Conservation (phyloP, 257 asterid genomes). For the Henckelia pumila region DNA sequence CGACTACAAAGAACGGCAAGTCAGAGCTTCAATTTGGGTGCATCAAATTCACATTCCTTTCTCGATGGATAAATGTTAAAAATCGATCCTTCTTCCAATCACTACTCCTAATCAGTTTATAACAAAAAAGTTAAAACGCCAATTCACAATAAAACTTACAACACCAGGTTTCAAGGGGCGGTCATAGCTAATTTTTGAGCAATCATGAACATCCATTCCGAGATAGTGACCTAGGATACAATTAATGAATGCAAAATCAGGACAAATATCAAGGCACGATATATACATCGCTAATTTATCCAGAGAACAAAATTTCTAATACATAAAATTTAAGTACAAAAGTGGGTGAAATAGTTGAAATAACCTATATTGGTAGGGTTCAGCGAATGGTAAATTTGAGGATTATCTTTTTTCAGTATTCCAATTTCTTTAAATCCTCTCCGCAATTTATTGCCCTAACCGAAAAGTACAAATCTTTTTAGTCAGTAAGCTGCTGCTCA, state of each 20-base stretch:
- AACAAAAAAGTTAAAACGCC: conserved; percentile 1
- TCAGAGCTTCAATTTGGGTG: not conserved
- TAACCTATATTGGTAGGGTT: conserved; percentile 96
- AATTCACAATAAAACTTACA: conserved; percentile 45
- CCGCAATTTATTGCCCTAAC: conserved; percentile 65
- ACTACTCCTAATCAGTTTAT: not conserved
- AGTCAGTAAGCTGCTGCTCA: conserved; percentile 12
- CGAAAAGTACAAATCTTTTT: conserved; percentile 17
- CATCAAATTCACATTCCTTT: not conserved
- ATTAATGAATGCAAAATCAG: conserved; percentile 23
- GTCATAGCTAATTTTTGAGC: conserved; percentile 63
- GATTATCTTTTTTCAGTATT: conserved; percentile 54
- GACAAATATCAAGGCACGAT: conserved; percentile 9
- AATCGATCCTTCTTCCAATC: not conserved
- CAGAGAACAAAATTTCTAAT: conserved; percentile 16
- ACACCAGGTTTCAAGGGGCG: conserved; percentile 87
- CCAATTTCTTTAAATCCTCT: conserved; percentile 86
- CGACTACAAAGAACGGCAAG: too few relatives aligned
- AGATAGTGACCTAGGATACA: conserved; percentile 79
- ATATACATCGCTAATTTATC: conserved; percentile 3
- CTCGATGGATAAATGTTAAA: not conserved
- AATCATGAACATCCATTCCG: conserved; percentile 99
- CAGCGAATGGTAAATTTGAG: conserved; percentile 55
- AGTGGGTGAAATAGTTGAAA: conserved; percentile 19
- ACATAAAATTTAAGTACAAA: conserved; percentile 9